Conservation (phyloP, 208 protist genomes). For the Wallacemonas rigidus region DNA sequence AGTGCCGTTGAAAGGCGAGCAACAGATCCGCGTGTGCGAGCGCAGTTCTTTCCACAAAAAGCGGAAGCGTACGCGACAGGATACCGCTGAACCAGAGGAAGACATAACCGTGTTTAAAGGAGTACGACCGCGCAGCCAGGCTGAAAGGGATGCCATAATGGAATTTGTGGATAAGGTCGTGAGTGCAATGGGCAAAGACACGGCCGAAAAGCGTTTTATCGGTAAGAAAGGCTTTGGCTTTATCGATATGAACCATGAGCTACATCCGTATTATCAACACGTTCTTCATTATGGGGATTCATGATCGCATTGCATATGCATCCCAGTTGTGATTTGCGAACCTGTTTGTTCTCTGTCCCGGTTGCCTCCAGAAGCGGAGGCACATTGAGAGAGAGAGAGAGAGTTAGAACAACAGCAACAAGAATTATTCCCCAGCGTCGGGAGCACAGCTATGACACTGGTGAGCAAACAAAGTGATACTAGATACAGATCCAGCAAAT, state of each 20-base stretch:
- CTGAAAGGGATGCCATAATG: slow-evolving; percentile 63
- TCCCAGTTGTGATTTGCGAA: no score
- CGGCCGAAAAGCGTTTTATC: slow-evolving; percentile 66
- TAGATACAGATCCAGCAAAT: no score
- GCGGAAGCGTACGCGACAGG: slow-evolving; percentile 29
- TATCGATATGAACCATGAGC: slow-evolving; percentile 61
- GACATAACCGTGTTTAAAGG: slow-evolving; percentile 44
- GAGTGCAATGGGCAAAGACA: slow-evolving; percentile 57
- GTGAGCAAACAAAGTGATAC: no score
- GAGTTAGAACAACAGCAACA: no score
- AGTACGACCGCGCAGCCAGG: slow-evolving; percentile 33
- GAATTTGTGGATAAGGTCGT: slow-evolving; percentile 67
- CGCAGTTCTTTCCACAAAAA: slow-evolving; percentile 44
- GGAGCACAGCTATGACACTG: no score
- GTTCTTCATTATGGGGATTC: slow-evolving; percentile 23
- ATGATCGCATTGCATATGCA: no score
- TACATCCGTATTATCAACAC: slow-evolving; percentile 78
- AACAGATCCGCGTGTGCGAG: slow-evolving; percentile 53
- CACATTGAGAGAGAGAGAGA: no score
- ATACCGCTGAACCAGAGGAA: slow-evolving; percentile 23
- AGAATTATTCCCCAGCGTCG: no score
- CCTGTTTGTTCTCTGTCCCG: no score
- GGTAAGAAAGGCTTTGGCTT: slow-evolving; percentile 83
- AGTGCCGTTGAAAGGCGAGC: slow-evolving; percentile 41
- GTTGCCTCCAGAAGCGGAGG: no score